Base-by-base conservation (phyloP, 2,329 filamentous ascomycete species). In the Raffaelea ambrosiae region DNA sequence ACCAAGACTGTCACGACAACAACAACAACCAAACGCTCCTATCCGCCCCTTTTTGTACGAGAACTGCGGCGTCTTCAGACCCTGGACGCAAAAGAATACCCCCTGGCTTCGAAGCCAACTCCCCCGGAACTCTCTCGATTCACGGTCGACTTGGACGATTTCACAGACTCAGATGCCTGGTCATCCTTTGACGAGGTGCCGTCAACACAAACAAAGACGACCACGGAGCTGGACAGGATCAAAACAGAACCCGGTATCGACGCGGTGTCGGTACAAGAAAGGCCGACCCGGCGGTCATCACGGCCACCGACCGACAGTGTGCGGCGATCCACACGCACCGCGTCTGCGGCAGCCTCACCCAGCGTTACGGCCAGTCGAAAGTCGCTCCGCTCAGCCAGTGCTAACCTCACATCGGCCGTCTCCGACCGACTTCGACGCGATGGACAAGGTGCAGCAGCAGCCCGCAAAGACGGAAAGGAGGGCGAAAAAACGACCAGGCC, bases 81-180 rank as follows among this genome's bases (percentile, higher is more conserved):
- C 47, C 79, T 95, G 49, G 89, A 97, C 64, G 75, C 84, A 14
- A 95, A 94, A 63, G 81, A 93, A 58, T 98, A 95, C 63, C 93
- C 93, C 36, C 73, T 98, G 26, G 91, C 91, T 35, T 76, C 79
- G 53, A 83, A 86, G 44, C 84, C 88, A 1, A 95, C 90, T 2
- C 93, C 93, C 2, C 77, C 81, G 16, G 83, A 86, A 45, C 71
- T 98, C 51, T 80, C 81, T 53, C 82, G 81, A 48, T 85, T 97
- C 61, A 82, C 78, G 38, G 90, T 95, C 57, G 80, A 84, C 31
- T 54, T 76, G 45, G 69, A 86, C 33, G 77, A 79, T 43, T 77
- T 80, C 40, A 18, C 29, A 3, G 78, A 84, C 46, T 70, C 80
- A 20, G 57, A 63, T 14, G 22, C 22, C 4, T 56, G 47, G 54